Conservation (phyloP, 2,329 filamentous ascomycete genomes). For the Myriosclerotinia duriaeana region DNA sequence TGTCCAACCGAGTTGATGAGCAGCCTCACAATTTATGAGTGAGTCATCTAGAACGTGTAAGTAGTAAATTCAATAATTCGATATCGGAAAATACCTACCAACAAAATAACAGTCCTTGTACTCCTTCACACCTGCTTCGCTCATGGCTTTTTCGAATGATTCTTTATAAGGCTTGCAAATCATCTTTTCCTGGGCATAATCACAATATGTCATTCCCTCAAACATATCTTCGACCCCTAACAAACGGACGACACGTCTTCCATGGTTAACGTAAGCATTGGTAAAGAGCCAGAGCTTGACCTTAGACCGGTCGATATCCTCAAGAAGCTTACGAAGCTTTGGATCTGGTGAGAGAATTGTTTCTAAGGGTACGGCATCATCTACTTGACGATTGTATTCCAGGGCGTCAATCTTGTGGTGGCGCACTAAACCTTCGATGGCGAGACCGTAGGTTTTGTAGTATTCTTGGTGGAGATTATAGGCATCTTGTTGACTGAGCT, state of each 20-base stretch:
- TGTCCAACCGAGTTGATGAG: constrained; percentile 80
- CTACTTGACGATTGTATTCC: constrained; percentile 91
- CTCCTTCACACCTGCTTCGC: constrained; percentile 69
- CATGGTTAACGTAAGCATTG: constrained; percentile 92
- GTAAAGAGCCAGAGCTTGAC: constrained; percentile 93
- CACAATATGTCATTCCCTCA: constrained; percentile 92
- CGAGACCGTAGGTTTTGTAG: constrained; percentile 94
- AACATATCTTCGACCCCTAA: constrained; percentile 85
- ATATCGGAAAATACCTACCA: constrained; percentile 55
- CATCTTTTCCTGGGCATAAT: constrained; percentile 72
- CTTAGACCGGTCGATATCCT: constrained; percentile 79
- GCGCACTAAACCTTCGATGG: constrained; percentile 88
- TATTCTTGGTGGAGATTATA: constrained; percentile 83
- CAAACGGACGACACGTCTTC: constrained; percentile 74
- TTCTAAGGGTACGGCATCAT: constrained; percentile 89
- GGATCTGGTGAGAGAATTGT: constrained; percentile 77
- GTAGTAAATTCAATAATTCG: constrained; percentile 2
- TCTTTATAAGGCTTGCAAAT: constrained; percentile 82
- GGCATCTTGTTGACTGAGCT: constrained; percentile 75
- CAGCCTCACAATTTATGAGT: constrained; percentile 73
- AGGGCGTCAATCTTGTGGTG: constrained; percentile 94
- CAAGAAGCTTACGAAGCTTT: constrained; percentile 70
- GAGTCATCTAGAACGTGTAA: constrained; percentile 69
- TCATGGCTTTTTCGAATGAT: constrained; percentile 89
- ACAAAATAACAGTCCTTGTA: constrained; percentile 85